Evolutionary conservation across 495 filamentous ascomycete genomes (phyloP).

Genomic region (Parmelia sp.): DNA sequence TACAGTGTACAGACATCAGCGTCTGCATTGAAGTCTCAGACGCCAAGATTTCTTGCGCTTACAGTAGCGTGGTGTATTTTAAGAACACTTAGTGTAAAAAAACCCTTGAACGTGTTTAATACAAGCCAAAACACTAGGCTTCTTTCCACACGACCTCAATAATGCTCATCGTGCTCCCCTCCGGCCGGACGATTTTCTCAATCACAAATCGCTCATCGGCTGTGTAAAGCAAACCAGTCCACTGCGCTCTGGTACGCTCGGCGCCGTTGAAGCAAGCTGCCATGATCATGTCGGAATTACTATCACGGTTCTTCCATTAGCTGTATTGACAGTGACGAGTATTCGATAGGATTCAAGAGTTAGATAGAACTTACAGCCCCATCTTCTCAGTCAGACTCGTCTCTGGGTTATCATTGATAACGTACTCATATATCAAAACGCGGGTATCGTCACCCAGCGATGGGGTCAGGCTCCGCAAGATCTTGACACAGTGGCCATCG

Average conservation of each 20-base stretch:
- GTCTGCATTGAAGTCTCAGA: no score
- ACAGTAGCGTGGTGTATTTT: no score
- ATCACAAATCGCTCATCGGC: conserved; percentile 31
- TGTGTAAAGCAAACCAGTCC: conserved; percentile 29
- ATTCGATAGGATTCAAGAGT: not conserved
- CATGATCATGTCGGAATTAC: conserved; percentile 37
- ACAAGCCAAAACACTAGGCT: no score
- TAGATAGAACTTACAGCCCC: conserved; percentile 3
- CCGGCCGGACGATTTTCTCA: conserved; percentile 15
- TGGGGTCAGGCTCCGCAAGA: conserved; percentile 48
- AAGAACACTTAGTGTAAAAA: no score
- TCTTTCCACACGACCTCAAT: conserved; percentile 25
- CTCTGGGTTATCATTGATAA: conserved; percentile 28
- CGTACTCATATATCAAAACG: conserved; percentile 45
- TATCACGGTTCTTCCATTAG: conserved; percentile 6
- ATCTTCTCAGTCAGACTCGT: conserved; percentile 23
- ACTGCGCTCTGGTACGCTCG: conserved; percentile 33
- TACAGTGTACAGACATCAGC: no score
- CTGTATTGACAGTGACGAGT: no score
- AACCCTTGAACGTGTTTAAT: no score
- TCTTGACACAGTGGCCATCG: conserved; percentile 31
- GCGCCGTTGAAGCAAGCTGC: conserved; percentile 32
- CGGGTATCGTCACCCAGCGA: conserved; percentile 46
- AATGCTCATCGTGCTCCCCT: conserved; percentile 24
- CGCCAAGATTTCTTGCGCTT: no score